A percentile compares a stretch with the other conserved stretches of the same genome.
Evolutionary conservation across 2,329 filamentous ascomycete species (phyloP).

Genomic region (Monilinia fructicola): DNA sequence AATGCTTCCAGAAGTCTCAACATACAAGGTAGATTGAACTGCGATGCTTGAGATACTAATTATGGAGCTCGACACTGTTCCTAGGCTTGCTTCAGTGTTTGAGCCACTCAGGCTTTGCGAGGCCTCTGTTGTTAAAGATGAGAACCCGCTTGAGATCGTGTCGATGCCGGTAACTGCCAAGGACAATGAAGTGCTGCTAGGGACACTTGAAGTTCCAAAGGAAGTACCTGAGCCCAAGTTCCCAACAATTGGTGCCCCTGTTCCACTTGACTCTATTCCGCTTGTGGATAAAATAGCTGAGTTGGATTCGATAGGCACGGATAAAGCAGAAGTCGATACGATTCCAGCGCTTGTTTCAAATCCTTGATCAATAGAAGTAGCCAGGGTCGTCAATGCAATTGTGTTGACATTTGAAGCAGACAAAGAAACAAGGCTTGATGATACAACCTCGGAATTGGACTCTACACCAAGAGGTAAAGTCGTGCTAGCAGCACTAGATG

Average conservation of each 20-base stretch:
- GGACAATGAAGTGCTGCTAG: neutral
- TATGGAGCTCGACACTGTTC: neutral
- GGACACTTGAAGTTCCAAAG: neutral
- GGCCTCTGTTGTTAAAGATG: neutral
- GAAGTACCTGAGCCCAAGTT: neutral
- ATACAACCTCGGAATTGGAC: neutral
- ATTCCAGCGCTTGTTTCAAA: neutral
- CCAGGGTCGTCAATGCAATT: neutral
- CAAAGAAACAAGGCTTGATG: neutral
- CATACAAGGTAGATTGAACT: neutral
- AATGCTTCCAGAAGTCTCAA: constrained; percentile 1
- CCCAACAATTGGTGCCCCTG: neutral
- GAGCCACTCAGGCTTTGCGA: constrained; percentile 1
- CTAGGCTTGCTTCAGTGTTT: neutral
- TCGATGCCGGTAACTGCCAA: neutral
- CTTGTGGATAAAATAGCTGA: neutral
- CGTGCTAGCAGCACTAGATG: neutral
- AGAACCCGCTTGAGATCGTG: neutral
- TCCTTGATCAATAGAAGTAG: neutral
- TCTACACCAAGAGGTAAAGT: neutral
- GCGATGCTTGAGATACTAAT: neutral
- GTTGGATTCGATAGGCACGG: neutral
- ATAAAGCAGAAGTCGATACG: neutral
- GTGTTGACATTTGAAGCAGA: neutral
- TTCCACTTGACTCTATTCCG: neutral